Evolutionary conservation across 2,329 filamentous ascomycete species (phyloP), one percentile per base, ranked within the genome.

Genomic region (Ophiostoma tasmaniense): DNA sequence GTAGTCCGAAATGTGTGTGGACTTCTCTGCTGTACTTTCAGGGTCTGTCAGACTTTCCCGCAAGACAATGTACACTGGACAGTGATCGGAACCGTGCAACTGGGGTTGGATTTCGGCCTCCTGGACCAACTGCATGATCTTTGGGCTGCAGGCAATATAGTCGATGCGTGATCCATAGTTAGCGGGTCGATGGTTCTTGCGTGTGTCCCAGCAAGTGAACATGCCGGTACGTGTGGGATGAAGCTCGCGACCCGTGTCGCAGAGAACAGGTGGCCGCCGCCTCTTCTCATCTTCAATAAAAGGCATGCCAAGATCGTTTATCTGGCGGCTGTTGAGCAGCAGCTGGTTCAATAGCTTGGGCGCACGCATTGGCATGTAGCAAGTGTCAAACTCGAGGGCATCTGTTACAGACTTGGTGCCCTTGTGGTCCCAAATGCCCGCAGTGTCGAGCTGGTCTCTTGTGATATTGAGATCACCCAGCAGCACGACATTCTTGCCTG

Each of bases 121-220:
- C 61, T 89, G 86, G 33, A 81, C 82, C 74, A 97, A 90, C 67
- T 85, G 80, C 74, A 89, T 90, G 81, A 97, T 90, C 45, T 86
- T 85, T 55, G 89, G 82, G 72, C 88, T 95, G 76, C 92, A 96
- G 3, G 98, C 83, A 22, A 99, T 85, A 78, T 96, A 98, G 78
- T 99, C 95, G 74, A 98, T 98, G 45, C 95, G 87, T 68, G 91
- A 90, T 6, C 95, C 95, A 77, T 90, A 96, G 76, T 98, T 98
- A 2, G 91, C 93, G 2, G 94, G 94, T n/a, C 95, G 85, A n/a
- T 92, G 91, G 78, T 98, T 98, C 75, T 93, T 90, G 77, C 91
- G 93, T 66, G 92, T 93, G 72, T 98, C 93, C 94, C 94, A 98
- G 77, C 94, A 97, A 0, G 95, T 98, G 77, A 92, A 98, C 95